A percentile compares a stretch with the other conserved stretches of the same genome.
These are phyloP conservation scores for Leccinum obscurum DNA, from an alignment of 768 basidiomycete genomes.

Conservation along the genomic window DNA sequence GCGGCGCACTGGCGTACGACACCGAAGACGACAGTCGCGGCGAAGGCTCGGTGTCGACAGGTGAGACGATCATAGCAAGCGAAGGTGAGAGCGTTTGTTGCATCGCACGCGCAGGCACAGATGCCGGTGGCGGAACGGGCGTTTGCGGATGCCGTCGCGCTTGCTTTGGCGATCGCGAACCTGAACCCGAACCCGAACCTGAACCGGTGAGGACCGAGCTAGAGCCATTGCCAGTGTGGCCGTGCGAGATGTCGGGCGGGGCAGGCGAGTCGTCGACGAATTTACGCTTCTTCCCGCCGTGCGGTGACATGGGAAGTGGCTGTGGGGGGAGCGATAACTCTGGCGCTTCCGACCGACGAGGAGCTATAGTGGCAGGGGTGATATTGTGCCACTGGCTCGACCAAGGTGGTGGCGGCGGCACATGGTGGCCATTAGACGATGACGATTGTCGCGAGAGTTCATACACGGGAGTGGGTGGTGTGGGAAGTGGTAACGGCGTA, in stretches of 20 bases:
- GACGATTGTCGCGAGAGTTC: constrained; percentile 30
- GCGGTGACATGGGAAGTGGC: constrained; percentile 27
- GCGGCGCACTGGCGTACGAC: constrained; percentile 17
- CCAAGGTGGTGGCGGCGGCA: constrained; percentile 37
- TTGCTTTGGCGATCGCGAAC: constrained; percentile 36
- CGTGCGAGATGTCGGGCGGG: constrained; percentile 19
- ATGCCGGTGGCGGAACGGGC: constrained; percentile 28
- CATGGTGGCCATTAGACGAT: constrained; percentile 35
- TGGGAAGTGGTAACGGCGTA: constrained; percentile 32
- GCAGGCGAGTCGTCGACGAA: constrained; percentile 36
- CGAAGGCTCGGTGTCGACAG: constrained; percentile 34
- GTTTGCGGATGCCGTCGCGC: constrained; percentile 36
- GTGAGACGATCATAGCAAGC: constrained; percentile 37
- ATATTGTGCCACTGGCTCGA: constrained; percentile 33
- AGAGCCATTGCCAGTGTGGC: constrained; percentile 13
- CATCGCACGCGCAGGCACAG: constrained; percentile 32
- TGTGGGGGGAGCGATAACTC: constrained; percentile 16
- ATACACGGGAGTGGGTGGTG: constrained; percentile 36
- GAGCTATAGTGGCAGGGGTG: constrained; percentile 12
- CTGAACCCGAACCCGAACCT: constrained; percentile 21
- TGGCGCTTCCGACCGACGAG: constrained; percentile 28
- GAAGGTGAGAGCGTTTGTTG: constrained; percentile 36
- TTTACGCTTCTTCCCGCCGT: constrained; percentile 36
- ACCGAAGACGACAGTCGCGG: constrained; percentile 32
- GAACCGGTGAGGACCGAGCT: background rate